Conservation (phyloP, 176 grass and related monocot species). For the Aegilops bicornis region DNA sequence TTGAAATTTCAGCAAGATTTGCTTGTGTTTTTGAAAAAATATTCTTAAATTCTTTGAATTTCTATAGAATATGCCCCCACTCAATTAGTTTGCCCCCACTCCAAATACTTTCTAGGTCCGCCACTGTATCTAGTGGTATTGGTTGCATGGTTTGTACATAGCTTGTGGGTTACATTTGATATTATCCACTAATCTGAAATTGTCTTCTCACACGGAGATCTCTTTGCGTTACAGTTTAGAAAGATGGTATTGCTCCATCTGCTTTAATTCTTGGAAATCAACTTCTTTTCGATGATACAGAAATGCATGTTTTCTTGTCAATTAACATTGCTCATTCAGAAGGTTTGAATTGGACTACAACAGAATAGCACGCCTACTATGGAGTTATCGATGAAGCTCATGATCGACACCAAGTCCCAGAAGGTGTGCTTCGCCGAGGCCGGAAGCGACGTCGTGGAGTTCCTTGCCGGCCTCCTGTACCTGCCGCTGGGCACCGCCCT, state of each 20-base stretch:
- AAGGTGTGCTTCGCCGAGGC: slow-evolving; percentile 32
- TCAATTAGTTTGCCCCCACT: no score
- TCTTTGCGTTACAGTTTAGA: neutral
- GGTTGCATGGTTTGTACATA: neutral
- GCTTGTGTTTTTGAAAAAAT: no score
- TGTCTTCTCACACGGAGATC: neutral
- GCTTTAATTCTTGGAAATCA: neutral
- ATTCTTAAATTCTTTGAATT: no score
- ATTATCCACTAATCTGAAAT: neutral
- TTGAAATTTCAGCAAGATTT: no score
- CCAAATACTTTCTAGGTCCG: no score
- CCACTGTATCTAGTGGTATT: neutral
- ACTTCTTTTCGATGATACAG: neutral
- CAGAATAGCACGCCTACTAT: neutral
- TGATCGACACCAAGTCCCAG: slow-evolving; percentile 22
- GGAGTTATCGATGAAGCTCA: slow-evolving; percentile 18
- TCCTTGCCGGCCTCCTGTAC: slow-evolving; percentile 19
- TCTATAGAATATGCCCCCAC: no score
- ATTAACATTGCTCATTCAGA: neutral
- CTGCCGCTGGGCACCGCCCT: slow-evolving; percentile 17
- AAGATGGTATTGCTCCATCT: neutral
- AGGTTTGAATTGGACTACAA: neutral
- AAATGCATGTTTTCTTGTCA: neutral
- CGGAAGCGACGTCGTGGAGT: neutral
- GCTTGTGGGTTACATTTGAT: neutral